These are phyloP conservation scores for Tylopilus cervinicoccineus DNA, from an alignment of 768 basidiomycete species.

Conservation along the genomic window DNA sequence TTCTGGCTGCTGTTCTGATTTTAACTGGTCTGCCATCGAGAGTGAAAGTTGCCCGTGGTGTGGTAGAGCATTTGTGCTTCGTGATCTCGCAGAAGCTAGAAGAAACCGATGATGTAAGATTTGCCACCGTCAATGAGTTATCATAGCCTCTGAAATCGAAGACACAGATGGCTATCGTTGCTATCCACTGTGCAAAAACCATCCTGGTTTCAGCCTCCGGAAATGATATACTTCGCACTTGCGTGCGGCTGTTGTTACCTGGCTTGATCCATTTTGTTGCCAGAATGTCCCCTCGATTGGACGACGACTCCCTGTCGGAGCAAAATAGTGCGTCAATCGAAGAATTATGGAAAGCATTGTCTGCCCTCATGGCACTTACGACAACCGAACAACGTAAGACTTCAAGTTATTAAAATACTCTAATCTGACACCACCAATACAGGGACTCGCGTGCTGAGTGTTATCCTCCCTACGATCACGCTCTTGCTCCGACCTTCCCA, in stretches of 20 bases:
- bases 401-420: not conserved
- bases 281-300: constrained; percentile 57
- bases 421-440: constrained; percentile 10
- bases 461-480: constrained; percentile 72
- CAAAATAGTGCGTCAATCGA: constrained; percentile 58
- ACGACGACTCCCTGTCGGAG: constrained; percentile 54
- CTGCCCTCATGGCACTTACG: constrained; percentile 54
- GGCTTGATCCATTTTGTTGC: constrained; percentile 79
- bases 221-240: constrained; percentile 64
- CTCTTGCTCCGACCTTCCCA: constrained; percentile 60
- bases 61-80: constrained; percentile 83
- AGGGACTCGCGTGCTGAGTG: constrained; percentile 66
- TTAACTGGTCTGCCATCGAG: constrained; percentile 72
- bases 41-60: constrained; percentile 64
- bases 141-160: constrained; percentile 1
- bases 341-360: constrained; percentile 82
- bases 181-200: constrained; percentile 87
- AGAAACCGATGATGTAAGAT: constrained; percentile 60
- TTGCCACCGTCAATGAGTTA: constrained; percentile 9
- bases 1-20: constrained; percentile 81
- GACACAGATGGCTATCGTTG: constrained; percentile 70
- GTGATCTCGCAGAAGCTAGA: constrained; percentile 77
- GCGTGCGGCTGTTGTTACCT: constrained; percentile 69
- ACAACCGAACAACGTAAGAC: constrained; percentile 61
- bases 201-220: constrained; percentile 71